These are phyloP conservation scores for Aspergillus tamarii DNA, from an alignment of 2,329 filamentous ascomycete genomes.

Conservation along the genomic window DNA sequence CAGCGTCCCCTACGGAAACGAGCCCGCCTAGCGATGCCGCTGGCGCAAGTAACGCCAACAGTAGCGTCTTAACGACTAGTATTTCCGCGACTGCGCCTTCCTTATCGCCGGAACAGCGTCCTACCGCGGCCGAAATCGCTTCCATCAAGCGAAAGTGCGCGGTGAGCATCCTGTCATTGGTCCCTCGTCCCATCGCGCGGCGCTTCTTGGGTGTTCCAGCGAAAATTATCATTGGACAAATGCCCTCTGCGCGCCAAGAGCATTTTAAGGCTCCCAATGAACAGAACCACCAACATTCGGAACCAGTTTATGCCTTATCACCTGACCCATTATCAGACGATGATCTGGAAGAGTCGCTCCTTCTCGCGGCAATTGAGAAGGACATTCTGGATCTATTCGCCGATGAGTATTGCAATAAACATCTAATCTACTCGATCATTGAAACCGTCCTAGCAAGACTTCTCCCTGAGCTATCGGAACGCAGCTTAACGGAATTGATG, in stretches of 20 bases:
- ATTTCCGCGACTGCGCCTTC: constrained; percentile 16
- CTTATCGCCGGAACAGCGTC: constrained; percentile 23
- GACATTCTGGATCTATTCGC: constrained; percentile 72
- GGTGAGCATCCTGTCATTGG: constrained; percentile 43
- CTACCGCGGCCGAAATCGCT: constrained; percentile 37
- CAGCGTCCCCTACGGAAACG: constrained; percentile 21
- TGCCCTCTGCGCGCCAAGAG: constrained; percentile 6
- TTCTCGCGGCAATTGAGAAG: constrained; percentile 63
- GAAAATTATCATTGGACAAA: constrained; percentile 9
- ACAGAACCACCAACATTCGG: constrained; percentile 1
- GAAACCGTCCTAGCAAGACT: constrained; percentile 81
- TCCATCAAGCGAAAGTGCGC: constrained; percentile 51
- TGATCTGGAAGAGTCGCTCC: constrained; percentile 48
- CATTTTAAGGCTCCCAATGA: neutral
- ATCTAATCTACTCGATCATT: constrained; percentile 79
- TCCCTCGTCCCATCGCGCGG: constrained; percentile 49
- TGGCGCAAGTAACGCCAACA: constrained; percentile 26
- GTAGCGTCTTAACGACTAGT: constrained; percentile 21
- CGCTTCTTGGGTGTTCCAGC: constrained; percentile 46
- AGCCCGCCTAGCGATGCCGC: constrained; percentile 20
- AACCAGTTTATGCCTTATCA: constrained; percentile 15
- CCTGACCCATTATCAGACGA: constrained; percentile 6
- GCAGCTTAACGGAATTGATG: constrained; percentile 71
- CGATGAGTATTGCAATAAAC: constrained; percentile 89
- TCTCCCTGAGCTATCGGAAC: constrained; percentile 80